These are phyloP conservation scores for Cucurbita pepo DNA, from an alignment of 306 rosid genomes.

Conservation along the genomic window DNA sequence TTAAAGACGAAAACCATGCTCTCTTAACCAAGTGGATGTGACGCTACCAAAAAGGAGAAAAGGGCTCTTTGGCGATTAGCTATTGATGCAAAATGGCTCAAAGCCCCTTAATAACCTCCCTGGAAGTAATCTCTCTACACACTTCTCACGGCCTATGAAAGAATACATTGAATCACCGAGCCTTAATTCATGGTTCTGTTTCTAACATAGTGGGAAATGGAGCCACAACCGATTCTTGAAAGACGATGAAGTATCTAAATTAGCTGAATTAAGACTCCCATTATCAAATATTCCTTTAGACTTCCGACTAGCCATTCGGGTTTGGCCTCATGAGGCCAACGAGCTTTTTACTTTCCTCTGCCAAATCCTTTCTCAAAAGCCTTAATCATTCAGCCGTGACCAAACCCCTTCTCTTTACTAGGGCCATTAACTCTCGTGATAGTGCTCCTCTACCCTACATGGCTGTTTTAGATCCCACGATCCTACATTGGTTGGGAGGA, in stretches of 20 bases:
- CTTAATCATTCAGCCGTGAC: not conserved
- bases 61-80: not conserved
- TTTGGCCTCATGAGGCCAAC: not conserved
- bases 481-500: too few species aligned
- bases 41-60: not conserved
- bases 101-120: not conserved
- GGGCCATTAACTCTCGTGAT: not conserved
- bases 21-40: not conserved
- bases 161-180: too few species aligned
- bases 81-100: not conserved
- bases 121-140: too few species aligned
- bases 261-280: not conserved
- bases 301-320: not conserved
- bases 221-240: not conserved
- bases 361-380: not conserved
- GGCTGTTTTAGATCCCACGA: too few species aligned
- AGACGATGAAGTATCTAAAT: not conserved
- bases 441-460: too few species aligned
- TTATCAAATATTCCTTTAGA: not conserved
- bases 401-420: not conserved
- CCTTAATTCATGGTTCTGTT: too few species aligned
- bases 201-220: not conserved
- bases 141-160: too few species aligned
- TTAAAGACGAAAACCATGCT: not conserved
- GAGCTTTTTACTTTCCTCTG: not conserved